Percentiles rank a stretch among this genome's conserved stretches.
Evolutionary conservation across 1,139 yeast genomes (phyloP).

Genomic region (Geotrichum fermentans): DNA sequence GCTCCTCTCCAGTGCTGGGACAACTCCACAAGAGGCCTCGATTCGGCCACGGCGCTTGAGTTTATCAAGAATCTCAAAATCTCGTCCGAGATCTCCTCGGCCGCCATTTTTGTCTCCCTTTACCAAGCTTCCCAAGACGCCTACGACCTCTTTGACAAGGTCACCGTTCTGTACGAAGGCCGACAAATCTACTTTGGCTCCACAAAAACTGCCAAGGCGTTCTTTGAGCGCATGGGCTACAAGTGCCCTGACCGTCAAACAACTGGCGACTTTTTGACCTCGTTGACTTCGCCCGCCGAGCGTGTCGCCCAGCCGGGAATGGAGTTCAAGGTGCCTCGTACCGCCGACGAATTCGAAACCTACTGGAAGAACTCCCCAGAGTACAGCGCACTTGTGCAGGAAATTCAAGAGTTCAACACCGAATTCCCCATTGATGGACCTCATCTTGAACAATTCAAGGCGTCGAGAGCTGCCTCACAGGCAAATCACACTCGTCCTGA

Average conservation of each 20-base stretch:
- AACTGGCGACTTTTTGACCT: constrained; percentile 76
- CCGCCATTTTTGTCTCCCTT: constrained; percentile 68
- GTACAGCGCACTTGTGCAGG: constrained; percentile 39
- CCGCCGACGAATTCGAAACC: constrained; percentile 62
- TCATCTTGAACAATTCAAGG: constrained; percentile 38
- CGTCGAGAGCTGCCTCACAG: constrained; percentile 51
- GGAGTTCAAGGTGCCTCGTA: constrained; percentile 61
- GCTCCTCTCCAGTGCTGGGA: constrained; percentile 69
- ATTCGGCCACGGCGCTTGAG: constrained; percentile 72
- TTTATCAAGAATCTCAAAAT: constrained; percentile 64
- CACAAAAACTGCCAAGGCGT: constrained; percentile 52
- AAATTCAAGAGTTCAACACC: constrained; percentile 41
- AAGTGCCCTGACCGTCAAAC: constrained; percentile 72
- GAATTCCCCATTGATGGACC: constrained; percentile 30
- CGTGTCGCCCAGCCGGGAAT: constrained; percentile 52
- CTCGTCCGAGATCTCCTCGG: constrained; percentile 52
- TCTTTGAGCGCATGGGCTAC: constrained; percentile 64
- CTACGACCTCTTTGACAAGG: no score
- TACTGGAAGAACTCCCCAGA: constrained; percentile 62
- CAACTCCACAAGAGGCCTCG: constrained; percentile 71
- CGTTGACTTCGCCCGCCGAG: constrained; percentile 70
- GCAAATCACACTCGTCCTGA: constrained; percentile 48
- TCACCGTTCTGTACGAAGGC: constrained; percentile 73
- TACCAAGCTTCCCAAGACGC: constrained; percentile 81
- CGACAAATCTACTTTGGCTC: constrained; percentile 73